Percentiles rank a stretch among this genome's conserved stretches.
These are phyloP conservation scores for Candida wancherniae DNA, from an alignment of 805 yeast genomes.

Conservation along the genomic window DNA sequence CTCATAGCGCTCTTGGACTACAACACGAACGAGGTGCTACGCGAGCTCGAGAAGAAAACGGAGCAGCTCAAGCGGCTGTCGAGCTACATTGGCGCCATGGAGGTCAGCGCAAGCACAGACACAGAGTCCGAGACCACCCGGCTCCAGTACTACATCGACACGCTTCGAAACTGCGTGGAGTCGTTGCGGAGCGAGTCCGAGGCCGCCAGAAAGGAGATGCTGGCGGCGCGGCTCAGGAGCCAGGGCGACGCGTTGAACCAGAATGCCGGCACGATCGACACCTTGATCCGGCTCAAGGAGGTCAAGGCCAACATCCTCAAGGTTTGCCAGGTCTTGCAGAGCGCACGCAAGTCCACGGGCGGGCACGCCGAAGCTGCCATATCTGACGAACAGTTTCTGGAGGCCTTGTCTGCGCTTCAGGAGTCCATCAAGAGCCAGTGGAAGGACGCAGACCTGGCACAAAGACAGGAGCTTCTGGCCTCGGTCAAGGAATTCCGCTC, in stretches of 20 bases:
- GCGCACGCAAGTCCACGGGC: constrained; percentile 11
- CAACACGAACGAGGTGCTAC: constrained; percentile 54
- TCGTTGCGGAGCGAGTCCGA: constrained; percentile 38
- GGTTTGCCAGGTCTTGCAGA: constrained; percentile 44
- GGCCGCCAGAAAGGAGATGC: constrained; percentile 3
- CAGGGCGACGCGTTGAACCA: constrained; percentile 3
- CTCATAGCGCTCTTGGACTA: constrained; percentile 58
- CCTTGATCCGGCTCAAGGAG: constrained; percentile 39
- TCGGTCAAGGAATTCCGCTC: constrained; percentile 46
- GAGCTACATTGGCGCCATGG: constrained; percentile 43
- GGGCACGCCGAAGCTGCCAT: constrained; percentile 6
- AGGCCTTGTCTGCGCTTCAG: constrained; percentile 41
- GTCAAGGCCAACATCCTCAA: constrained; percentile 43
- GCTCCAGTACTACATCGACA: constrained; percentile 61
- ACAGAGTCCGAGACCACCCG: constrained; percentile 41
- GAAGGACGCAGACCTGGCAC: constrained; percentile 19
- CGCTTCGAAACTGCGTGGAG: constrained; percentile 53
- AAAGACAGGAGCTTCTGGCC: constrained; percentile 30
- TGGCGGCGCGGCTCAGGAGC: not conserved
- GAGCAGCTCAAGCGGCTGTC: constrained; percentile 45
- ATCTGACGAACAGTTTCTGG: constrained; percentile 16
- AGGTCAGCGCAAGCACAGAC: constrained; percentile 7
- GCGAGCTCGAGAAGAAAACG: constrained; percentile 49
- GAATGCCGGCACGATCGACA: constrained; percentile 20
- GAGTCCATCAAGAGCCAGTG: constrained; percentile 41